Evolutionary conservation across 2,329 filamentous ascomycete genomes (phyloP).

Genomic region (Colletotrichum phormii): DNA sequence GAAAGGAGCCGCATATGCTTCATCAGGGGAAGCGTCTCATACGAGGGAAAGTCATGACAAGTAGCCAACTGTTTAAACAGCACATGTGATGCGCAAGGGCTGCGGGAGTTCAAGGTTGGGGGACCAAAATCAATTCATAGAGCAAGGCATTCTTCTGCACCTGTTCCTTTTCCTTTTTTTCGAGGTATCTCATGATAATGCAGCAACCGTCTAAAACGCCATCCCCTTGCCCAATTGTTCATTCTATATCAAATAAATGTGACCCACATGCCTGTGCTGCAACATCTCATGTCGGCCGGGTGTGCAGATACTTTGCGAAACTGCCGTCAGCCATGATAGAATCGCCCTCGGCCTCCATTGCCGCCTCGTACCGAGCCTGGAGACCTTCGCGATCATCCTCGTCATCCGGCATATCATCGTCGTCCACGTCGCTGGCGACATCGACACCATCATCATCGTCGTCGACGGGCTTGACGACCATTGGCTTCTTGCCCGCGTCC

Average conservation of each 20-base stretch:
- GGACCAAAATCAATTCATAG: constrained; percentile 36
- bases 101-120: constrained; percentile 31
- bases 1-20: not conserved
- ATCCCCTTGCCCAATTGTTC: constrained; percentile 19
- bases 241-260: constrained; percentile 41
- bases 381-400: constrained; percentile 74
- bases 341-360: constrained; percentile 70
- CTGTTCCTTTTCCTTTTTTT: constrained; percentile 24
- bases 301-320: constrained; percentile 70
- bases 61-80: not conserved
- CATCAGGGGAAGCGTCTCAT: not conserved
- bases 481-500: constrained; percentile 43
- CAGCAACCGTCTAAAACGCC: constrained; percentile 36
- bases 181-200: constrained; percentile 38
- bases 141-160: constrained; percentile 34
- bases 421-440: constrained; percentile 69
- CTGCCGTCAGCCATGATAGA: constrained; percentile 67
- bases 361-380: constrained; percentile 80
- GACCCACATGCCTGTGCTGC: constrained; percentile 27
- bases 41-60: not conserved
- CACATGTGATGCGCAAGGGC: not conserved
- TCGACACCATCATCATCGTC: constrained; percentile 59
- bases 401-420: constrained; percentile 69
- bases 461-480: constrained; percentile 51
- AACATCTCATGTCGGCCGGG: constrained; percentile 47